Conservation (phyloP, 192 early-diverging fungal species). For the Funneliformis geosporum region DNA sequence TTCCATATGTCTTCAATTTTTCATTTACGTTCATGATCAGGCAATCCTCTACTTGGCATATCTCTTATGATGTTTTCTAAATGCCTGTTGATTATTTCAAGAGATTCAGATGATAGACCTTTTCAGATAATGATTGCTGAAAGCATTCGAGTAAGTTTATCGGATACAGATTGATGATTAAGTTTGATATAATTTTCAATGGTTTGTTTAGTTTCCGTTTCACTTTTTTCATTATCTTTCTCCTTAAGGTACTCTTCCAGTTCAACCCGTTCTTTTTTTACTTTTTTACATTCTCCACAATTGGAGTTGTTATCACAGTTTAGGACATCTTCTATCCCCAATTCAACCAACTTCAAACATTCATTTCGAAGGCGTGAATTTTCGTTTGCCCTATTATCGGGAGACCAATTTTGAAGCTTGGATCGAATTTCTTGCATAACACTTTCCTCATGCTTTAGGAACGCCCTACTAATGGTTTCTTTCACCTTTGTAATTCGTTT, state of each 20-base stretch:
- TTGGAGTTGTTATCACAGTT: background rate
- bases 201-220: background rate
- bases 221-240: constrained; percentile 1
- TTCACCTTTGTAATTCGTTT: constrained; percentile 27
- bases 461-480: background rate
- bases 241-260: background rate
- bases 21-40: background rate
- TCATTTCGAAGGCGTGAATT: background rate
- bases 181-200: constrained; percentile 24
- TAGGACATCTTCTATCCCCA: background rate
- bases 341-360: background rate
- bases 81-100: constrained; percentile 1
- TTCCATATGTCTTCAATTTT: constrained; percentile 13
- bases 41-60: background rate
- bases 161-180: background rate
- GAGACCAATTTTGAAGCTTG: background rate
- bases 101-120: constrained; percentile 14
- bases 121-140: constrained; percentile 5
- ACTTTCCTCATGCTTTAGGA: background rate
- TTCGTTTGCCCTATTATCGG: background rate
- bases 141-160: constrained; percentile 22
- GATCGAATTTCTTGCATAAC: background rate
- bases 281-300: background rate
- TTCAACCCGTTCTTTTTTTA: background rate
- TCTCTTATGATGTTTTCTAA: constrained; percentile 6